phyloP scores from a whole-genome alignment of 148 eudicot genomes.

The Drosera capensis region DNA sequence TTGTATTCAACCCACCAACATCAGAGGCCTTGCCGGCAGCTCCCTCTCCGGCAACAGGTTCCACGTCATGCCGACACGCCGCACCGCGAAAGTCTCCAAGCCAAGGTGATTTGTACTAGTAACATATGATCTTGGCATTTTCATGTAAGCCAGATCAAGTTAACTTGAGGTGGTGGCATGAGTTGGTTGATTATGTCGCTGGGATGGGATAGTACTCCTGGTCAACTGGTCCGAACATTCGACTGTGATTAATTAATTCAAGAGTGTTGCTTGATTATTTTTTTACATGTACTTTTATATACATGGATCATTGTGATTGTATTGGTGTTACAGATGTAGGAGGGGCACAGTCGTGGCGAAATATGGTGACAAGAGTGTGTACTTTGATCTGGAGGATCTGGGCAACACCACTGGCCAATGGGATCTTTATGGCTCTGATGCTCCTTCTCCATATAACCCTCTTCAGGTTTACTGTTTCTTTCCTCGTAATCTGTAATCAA shows the following conservation, averaged over 20 bases:
- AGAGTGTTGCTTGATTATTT: too few species aligned
- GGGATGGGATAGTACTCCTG: too few species aligned
- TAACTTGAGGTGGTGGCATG: too few species aligned
- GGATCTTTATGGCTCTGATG: constrained; percentile 97
- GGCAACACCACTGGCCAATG: constrained; percentile 97
- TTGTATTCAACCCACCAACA: constrained; percentile 47
- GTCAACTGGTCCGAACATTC: too few species aligned
- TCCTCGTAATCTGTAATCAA: not conserved
- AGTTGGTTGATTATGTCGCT: too few species aligned
- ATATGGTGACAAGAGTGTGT: constrained; percentile 92
- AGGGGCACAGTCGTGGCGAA: constrained; percentile 72
- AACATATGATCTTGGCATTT: not conserved
- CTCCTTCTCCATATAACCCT: constrained; percentile 95
- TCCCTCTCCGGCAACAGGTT: constrained; percentile 70
- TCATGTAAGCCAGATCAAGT: not conserved
- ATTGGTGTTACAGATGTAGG: constrained; percentile 15
- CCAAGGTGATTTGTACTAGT: constrained; percentile 21
- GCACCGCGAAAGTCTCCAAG: constrained; percentile 22
- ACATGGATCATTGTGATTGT: not conserved
- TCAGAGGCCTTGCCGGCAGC: constrained; percentile 83
- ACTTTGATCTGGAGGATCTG: constrained; percentile 90
- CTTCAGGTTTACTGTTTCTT: constrained; percentile 55
- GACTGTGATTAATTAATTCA: too few species aligned
- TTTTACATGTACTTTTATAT: not conserved
- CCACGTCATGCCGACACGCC: constrained; percentile 37